phyloP scores from a whole-genome alignment of 2,329 filamentous ascomycete species.

The Coniella lustricola region DNA sequence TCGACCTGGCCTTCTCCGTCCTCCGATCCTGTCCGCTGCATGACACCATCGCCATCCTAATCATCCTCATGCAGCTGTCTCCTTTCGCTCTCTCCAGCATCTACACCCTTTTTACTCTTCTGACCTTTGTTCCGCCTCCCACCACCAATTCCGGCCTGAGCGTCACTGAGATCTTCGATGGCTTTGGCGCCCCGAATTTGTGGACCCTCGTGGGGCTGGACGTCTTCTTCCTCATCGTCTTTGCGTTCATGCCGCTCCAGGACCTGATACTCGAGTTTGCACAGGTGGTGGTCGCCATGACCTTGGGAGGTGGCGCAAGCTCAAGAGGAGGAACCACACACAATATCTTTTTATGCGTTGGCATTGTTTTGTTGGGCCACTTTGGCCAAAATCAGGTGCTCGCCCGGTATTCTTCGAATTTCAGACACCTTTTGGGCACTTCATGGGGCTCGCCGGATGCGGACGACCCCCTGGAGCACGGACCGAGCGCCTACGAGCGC shows the following conservation, averaged over 20 bases:
- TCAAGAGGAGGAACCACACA: slow-evolving; percentile 62
- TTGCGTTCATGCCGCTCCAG: slow-evolving; percentile 81
- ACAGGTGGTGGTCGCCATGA: slow-evolving; percentile 88
- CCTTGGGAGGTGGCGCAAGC: slow-evolving; percentile 73
- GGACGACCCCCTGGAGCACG: slow-evolving; percentile 41
- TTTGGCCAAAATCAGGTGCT: slow-evolving; percentile 35
- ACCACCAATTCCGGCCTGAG: slow-evolving; percentile 73
- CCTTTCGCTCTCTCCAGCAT: slow-evolving; percentile 82
- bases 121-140: slow-evolving; percentile 84
- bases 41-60: slow-evolving; percentile 94
- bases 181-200: slow-evolving; percentile 76
- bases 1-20: slow-evolving; percentile 78
- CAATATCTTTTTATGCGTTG: slow-evolving; percentile 64
- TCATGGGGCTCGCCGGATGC: slow-evolving; percentile 33
- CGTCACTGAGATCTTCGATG: slow-evolving; percentile 86
- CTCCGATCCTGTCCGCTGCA: slow-evolving; percentile 83
- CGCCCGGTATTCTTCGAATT: slow-evolving; percentile 40
- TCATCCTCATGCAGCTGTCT: slow-evolving; percentile 87
- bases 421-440: slow-evolving; percentile 24
- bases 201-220: slow-evolving; percentile 82
- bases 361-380: slow-evolving; percentile 56
- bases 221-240: slow-evolving; percentile 72
- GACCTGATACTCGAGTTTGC: slow-evolving; percentile 84
- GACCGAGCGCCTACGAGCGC: slow-evolving; percentile 44
- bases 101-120: slow-evolving; percentile 84